These are phyloP conservation scores for Rhodotorula kratochvilovae DNA, from an alignment of 768 basidiomycete genomes.

Conservation along the genomic window DNA sequence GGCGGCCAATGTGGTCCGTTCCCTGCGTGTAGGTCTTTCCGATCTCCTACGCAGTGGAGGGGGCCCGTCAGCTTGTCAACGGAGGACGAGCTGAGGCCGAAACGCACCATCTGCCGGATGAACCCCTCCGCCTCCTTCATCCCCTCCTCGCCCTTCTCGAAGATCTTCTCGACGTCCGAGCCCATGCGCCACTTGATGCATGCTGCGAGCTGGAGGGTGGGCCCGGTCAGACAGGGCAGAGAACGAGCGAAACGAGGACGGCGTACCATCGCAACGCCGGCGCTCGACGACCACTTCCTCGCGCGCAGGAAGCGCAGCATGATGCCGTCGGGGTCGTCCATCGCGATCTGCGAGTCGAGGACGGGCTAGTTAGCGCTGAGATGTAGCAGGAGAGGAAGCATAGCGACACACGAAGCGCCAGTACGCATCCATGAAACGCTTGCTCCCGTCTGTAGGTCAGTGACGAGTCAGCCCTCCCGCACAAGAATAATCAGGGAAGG, in stretches of 20 bases:
- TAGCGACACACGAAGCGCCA: slow-evolving; percentile 35
- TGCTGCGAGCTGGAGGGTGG: slow-evolving; percentile 19
- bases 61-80: too few species aligned
- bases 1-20: slow-evolving; percentile 37
- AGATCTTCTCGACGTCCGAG: slow-evolving; percentile 40
- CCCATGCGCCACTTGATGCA: slow-evolving; percentile 43
- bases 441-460: slow-evolving; percentile 29
- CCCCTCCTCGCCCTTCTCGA: slow-evolving; percentile 40
- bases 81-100: too few species aligned
- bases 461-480: not conserved
- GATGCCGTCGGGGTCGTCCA: slow-evolving; percentile 40
- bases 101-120: slow-evolving; percentile 37
- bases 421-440: slow-evolving; percentile 36
- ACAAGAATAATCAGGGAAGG: not conserved
- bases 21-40: slow-evolving; percentile 41
- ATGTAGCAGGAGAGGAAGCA: not conserved
- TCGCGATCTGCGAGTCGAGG: not conserved
- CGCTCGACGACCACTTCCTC: slow-evolving; percentile 40
- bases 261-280: slow-evolving; percentile 39
- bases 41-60: not conserved
- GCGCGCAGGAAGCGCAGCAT: slow-evolving; percentile 40
- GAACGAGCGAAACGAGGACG: not conserved
- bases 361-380: not conserved
- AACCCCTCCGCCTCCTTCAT: slow-evolving; percentile 37
- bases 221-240: too few species aligned